Percentiles rank a stretch among this genome's conserved stretches.
These are phyloP conservation scores for Umbelopsis sp. DNA, from an alignment of 371 early-diverging fungal species.

Conservation along the genomic window DNA sequence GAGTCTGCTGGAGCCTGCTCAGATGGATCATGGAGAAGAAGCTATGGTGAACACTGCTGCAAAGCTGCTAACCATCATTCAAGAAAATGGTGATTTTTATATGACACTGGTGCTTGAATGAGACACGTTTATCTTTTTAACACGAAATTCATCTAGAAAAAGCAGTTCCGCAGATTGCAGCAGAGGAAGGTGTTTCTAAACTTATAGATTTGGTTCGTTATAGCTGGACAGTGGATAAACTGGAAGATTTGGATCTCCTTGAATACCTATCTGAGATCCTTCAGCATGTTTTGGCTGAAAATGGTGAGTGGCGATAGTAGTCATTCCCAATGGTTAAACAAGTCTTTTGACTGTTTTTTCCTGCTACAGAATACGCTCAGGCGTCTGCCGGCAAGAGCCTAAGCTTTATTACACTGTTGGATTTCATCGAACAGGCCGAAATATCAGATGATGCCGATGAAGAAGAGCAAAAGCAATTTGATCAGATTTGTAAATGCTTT, in stretches of 20 bases:
- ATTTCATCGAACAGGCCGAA: constrained; percentile 48
- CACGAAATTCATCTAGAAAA: not conserved
- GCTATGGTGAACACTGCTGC: constrained; percentile 39
- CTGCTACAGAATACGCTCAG: constrained; percentile 43
- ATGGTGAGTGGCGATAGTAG: constrained; percentile 31
- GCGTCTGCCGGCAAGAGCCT: constrained; percentile 42
- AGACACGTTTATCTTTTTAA: not conserved
- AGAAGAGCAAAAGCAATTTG: constrained; percentile 54
- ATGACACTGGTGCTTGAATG: not conserved
- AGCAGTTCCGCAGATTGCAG: constrained; percentile 7
- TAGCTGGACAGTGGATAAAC: constrained; percentile 32
- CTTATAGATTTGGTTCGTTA: constrained; percentile 34
- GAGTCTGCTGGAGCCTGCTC: constrained; percentile 37
- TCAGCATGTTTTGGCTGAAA: constrained; percentile 43
- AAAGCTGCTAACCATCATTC: constrained; percentile 37
- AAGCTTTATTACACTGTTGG: constrained; percentile 38
- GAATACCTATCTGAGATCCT: constrained; percentile 38
- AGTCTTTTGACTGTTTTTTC: not conserved
- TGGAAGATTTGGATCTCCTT: constrained; percentile 36
- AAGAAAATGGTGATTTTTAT: constrained; percentile 33
- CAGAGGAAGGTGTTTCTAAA: constrained; percentile 23
- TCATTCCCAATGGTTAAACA: too few species aligned
- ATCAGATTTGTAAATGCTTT: constrained; percentile 45
- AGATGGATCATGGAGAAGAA: constrained; percentile 44
- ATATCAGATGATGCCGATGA: constrained; percentile 45